Conservation (phyloP, 2,329 filamentous ascomycete genomes). For the Ophiostoma sp. region DNA sequence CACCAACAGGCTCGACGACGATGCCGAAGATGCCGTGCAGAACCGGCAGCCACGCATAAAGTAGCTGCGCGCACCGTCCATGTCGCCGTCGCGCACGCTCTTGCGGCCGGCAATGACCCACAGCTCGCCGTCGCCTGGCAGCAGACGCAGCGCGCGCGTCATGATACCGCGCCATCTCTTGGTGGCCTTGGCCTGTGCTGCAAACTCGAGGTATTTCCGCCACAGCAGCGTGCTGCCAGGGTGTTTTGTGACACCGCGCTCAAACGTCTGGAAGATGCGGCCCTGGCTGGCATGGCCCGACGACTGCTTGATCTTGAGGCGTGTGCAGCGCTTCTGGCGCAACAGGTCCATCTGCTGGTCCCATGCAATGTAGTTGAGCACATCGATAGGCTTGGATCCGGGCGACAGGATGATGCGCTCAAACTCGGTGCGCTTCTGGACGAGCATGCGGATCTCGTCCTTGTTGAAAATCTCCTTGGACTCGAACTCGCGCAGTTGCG, state of each 20-base stretch:
- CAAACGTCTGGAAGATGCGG: constrained; percentile 82
- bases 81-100: constrained; percentile 75
- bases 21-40: constrained; percentile 54
- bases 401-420: constrained; percentile 86
- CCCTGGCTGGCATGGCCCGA: constrained; percentile 68
- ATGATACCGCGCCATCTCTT: constrained; percentile 62
- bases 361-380: constrained; percentile 74
- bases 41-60: constrained; percentile 89
- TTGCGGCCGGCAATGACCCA: constrained; percentile 82
- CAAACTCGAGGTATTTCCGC: constrained; percentile 85
- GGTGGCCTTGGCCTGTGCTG: constrained; percentile 60
- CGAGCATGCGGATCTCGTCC: constrained; percentile 86
- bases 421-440: constrained; percentile 85
- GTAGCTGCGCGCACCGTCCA: constrained; percentile 74
- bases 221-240: constrained; percentile 76
- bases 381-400: constrained; percentile 70
- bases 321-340: constrained; percentile 74
- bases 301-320: constrained; percentile 67
- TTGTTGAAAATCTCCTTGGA: constrained; percentile 85
- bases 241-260: constrained; percentile 78
- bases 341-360: constrained; percentile 67
- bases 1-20: constrained; percentile 55
- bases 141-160: constrained; percentile 70
- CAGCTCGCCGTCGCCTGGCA: constrained; percentile 74
- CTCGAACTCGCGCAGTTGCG: constrained; percentile 87